These are phyloP conservation scores for Ogataea allantospora DNA, from an alignment of 805 yeast genomes.

Conservation along the genomic window DNA sequence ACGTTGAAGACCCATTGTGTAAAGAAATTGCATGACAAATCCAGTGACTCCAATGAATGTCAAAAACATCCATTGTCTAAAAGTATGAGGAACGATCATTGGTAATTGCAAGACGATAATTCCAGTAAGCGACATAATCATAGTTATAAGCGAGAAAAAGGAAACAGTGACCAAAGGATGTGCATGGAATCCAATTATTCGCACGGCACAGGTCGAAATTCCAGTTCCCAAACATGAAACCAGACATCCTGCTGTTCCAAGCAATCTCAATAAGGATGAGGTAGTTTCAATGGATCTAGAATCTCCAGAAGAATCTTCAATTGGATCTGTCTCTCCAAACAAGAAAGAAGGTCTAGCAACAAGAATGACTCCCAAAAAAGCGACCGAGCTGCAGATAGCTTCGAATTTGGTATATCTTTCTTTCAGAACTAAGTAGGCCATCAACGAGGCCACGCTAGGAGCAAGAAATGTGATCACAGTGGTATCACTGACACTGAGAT, in stretches of 20 bases:
- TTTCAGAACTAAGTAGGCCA: constrained; percentile 64
- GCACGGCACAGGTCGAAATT: constrained; percentile 63
- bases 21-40: constrained; percentile 73
- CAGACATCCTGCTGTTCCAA: constrained; percentile 63
- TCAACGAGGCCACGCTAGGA: constrained; percentile 72
- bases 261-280: constrained; percentile 50
- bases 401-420: constrained; percentile 69
- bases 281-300: constrained; percentile 48
- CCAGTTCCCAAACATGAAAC: constrained; percentile 71
- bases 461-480: constrained; percentile 74
- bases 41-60: constrained; percentile 69
- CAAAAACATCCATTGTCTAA: constrained; percentile 65
- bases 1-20: constrained; percentile 81
- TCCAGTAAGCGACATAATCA: constrained; percentile 51
- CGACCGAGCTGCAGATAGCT: constrained; percentile 63
- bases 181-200: constrained; percentile 73
- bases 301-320: constrained; percentile 9
- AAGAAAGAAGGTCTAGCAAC: constrained; percentile 80
- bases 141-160: constrained; percentile 64
- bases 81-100: constrained; percentile 60
- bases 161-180: constrained; percentile 81
- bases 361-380: constrained; percentile 72
- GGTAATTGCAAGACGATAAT: constrained; percentile 49
- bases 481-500: constrained; percentile 76
- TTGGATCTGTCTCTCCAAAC: constrained; percentile 42